Evolutionary conservation across 2,329 filamentous ascomycete species (phyloP), one percentile per base, ranked within the genome.

Genomic region (Trichoderma arundinaceum): DNA sequence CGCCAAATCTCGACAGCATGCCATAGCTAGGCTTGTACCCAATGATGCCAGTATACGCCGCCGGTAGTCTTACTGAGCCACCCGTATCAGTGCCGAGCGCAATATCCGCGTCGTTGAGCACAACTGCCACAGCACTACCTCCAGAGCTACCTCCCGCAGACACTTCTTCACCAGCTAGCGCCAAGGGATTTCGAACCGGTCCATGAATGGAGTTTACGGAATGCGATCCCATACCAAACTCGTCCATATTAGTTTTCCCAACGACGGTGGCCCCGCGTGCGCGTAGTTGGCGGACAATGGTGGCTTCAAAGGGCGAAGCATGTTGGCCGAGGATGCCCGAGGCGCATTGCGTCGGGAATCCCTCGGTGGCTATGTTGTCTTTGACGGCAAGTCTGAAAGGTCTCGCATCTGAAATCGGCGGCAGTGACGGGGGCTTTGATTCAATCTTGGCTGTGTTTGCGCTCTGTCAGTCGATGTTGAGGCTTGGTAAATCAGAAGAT

Each of bases 11-110:
- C 51, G 92, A 96, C 35, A 97, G 77, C 79, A 94, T 85, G 15
- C 94, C 94, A 74, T 97, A 97, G 33, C 91, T 95, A 1, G 94
- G 94, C 77, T 97, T 97, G 78, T 94, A 96, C 0, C 94, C 94
- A 15, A 94, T 84, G 0, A 89, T 84, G 3, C 91, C 91, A 8
- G 90, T 93, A 75, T 96, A 97, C 1, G 94, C 92, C 13, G 94
- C 94, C 0, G 94, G 94, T 56, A 97, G 83, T 66, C 94, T 85
- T 56, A 97, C 90, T 1, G 92, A 96, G 13, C 94, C 94, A 69
- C 94, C 94, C 0, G 94, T 99, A 75, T 99, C 95, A 19, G 95
- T 98, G 17, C 95, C 95, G 33, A 99, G 80, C 7, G 93, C 93
- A 43, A 88, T 65, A 32, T 86, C 80, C 1, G 81, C 83, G 4